Base-by-base conservation (phyloP, 352 stramenopile species). In the Ochromonadaceae sp. region DNA sequence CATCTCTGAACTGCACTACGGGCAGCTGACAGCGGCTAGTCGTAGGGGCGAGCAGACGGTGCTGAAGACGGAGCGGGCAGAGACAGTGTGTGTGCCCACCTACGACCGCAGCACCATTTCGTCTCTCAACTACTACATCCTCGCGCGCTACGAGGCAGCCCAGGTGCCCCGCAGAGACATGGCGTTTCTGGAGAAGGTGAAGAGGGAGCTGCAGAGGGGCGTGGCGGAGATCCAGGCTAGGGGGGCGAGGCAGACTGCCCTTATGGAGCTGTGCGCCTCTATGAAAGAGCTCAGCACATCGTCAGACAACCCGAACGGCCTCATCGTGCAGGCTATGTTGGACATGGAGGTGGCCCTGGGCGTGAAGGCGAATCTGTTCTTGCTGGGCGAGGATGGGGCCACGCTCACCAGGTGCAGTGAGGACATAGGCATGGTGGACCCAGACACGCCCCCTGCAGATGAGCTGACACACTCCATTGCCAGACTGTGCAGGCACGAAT, bases 1-100 rank as follows among this genome's bases (percentile, higher is more conserved):
- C 3, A 60, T 60, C 22, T 60, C 52, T 12, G 52, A 60, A 31
- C 2, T 28, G 26, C 52, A 60, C 35, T 60, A 49, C 22, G 52
- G 28, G 30, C 52, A 60, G 22, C 10, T 60, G 14, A 25, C 3
- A 10, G 31, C 52, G 10, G 52, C 52, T n/a, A 47, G 4, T 48
- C 52, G 14, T 3, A 17, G 52, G 17, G 52, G 28, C 9, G 52
- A 60, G 32, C 10, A 28, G 17, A 60, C 52, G 52, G 30, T 44
- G 22, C 22, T 60, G 5, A 41, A 44, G 32, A n/a, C 4, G 3
- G 7, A 9, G 15, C 15, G 22, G 17, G 32, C 47, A 26, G 52
- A 60, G n/a, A 4, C 34, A 26, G 3, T 60, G 20, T 60, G 52
- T 31, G 4, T 60, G n/a, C 52, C 52, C 20, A 7, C 47, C 15